Base-by-base conservation (phyloP, 768 basidiomycete genomes). In the Punctularia strigosozonata region DNA sequence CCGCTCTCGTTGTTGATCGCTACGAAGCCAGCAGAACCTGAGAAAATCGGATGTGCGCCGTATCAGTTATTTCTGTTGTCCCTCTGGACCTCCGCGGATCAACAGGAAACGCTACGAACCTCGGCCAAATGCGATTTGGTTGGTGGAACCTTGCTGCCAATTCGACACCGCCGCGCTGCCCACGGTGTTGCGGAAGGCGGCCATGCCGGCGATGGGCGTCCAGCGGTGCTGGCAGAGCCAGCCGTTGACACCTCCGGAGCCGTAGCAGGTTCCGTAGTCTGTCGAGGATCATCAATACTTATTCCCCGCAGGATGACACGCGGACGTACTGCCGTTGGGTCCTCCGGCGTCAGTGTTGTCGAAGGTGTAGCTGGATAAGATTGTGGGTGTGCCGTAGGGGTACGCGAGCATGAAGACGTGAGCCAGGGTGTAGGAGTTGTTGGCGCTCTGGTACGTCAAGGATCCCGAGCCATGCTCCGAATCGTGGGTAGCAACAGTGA, bases 51-150 rank as follows among this genome's bases (percentile, higher is more conserved):
- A 40, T 22, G n/a, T n/a, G n/a, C n/a, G n/a, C n/a, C n/a, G n/a
- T 12, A 25, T 37, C 36, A 37, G 36, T 14, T 6, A 14, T 14
- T n/a, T n/a, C n/a, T n/a, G n/a, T n/a, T n/a, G n/a, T n/a, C n/a
- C n/a, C n/a, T n/a, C n/a, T n/a, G n/a, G n/a, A n/a, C n/a, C n/a
- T 32, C 3, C 17, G 19, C 23, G 12, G 18, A 6, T 31, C 33
- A 40, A 3, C 17, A 35, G 21, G 22, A 19, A 24, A 40, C 30
- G 18, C 17, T 20, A 49, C 54, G 18, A 30, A 65, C 76, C 75
- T 52, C 76, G 53, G 8, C 72, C 71, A 43, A 76, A 79, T 3
- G 74, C 75, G 40, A 78, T 72, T 45, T 66, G 74, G 37, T 73
- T 58, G 3, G 63, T 56, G 38, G 63, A 61, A 1, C 70, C 68